Conservation (phyloP, 2,329 filamentous ascomycete species). For the Parafenestella ontariensis region DNA sequence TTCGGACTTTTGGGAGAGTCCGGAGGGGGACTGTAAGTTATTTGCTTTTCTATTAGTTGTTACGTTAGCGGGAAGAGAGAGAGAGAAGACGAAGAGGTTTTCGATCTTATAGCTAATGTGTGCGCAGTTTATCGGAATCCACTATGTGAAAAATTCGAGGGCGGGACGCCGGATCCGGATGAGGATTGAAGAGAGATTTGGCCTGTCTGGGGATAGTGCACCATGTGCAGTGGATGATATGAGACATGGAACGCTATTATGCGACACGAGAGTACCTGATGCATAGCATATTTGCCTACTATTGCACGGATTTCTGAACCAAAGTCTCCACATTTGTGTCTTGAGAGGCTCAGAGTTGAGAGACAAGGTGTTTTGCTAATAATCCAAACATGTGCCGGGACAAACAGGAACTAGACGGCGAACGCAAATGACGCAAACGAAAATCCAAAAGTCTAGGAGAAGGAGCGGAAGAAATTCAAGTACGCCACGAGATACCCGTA, state of each 20-base stretch:
- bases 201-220: too few species aligned
- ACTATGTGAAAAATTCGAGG: conserved; percentile 26
- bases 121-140: conserved; percentile 29
- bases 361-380: neutral
- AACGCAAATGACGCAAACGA: neutral
- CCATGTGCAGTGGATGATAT: neutral
- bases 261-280: neutral
- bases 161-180: neutral
- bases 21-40: conserved; percentile 27
- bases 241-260: neutral
- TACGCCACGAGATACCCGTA: neutral
- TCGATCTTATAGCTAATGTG: neutral
- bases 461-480: neutral
- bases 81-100: neutral
- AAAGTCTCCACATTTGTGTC: neutral
- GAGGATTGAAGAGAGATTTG: neutral
- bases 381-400: neutral
- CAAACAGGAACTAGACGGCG: neutral
- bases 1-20: conserved; percentile 36
- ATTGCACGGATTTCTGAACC: neutral
- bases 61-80: neutral
- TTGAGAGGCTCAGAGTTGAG: neutral
- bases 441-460: neutral
- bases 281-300: neutral
- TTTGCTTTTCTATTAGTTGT: neutral